phyloP scores from a whole-genome alignment of 2,329 filamentous ascomycete species.

The Xylariales sp. region DNA sequence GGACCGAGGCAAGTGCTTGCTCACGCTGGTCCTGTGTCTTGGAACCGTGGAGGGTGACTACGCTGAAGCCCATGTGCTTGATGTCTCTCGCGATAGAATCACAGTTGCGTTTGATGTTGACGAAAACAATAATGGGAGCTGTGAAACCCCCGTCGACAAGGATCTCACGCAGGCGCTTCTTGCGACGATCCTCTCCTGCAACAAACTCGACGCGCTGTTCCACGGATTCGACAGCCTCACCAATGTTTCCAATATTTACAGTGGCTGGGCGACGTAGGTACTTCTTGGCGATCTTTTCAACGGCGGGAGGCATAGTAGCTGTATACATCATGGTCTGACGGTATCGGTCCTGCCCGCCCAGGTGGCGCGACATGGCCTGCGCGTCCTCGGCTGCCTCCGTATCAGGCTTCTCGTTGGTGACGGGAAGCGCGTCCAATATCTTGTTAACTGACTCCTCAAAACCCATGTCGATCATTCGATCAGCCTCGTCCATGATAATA shows the following conservation, averaged over 20 bases:
- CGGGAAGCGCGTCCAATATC: slow-evolving; percentile 90
- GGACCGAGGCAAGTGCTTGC: slow-evolving; percentile 79
- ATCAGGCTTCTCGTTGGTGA: slow-evolving; percentile 92
- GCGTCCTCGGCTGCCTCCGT: slow-evolving; percentile 85
- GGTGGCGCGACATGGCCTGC: slow-evolving; percentile 73
- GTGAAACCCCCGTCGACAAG: slow-evolving; percentile 74
- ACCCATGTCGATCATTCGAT: slow-evolving; percentile 97
- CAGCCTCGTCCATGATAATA: slow-evolving; percentile 98
- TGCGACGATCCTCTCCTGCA: slow-evolving; percentile 86
- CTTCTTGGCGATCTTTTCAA: slow-evolving; percentile 95
- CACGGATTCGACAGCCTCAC: slow-evolving; percentile 95
- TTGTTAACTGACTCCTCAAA: slow-evolving; percentile 98
- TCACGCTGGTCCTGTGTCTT: slow-evolving; percentile 99
- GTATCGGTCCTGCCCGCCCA: slow-evolving; percentile 74
- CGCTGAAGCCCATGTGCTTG: slow-evolving; percentile 85
- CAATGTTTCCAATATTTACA: slow-evolving; percentile 88
- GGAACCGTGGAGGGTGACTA: slow-evolving; percentile 87
- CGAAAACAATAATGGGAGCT: slow-evolving; percentile 95
- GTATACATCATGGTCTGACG: slow-evolving; percentile 99
- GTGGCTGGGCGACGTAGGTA: slow-evolving; percentile 91
- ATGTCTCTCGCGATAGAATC: slow-evolving; percentile 92
- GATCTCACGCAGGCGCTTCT: slow-evolving; percentile 92
- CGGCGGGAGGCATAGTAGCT: slow-evolving; percentile 88
- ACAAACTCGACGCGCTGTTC: slow-evolving; percentile 96
- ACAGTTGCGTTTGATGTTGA: slow-evolving; percentile 99